Evolutionary conservation across 108 stramenopile species (phyloP).

Genomic region (Fragilariopsis cylindrus): DNA sequence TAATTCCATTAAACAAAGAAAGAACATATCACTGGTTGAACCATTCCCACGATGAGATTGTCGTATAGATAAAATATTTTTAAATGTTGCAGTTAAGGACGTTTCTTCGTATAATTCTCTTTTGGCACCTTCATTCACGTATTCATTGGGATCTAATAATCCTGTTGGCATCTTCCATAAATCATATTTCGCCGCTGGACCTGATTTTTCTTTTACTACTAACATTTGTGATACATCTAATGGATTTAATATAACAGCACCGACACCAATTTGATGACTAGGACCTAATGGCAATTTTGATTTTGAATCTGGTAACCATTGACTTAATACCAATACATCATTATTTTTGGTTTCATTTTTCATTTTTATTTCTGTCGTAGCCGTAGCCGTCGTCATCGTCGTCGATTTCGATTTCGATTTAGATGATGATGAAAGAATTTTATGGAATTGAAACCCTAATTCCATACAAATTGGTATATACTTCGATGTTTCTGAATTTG

Average conservation of each 20-base stretch:
- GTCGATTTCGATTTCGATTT: not conserved
- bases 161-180: conserved; percentile 88
- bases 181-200: conserved; percentile 67
- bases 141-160: conserved; percentile 82
- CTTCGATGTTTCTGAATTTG: conserved; percentile 26
- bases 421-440: not conserved
- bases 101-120: conserved; percentile 84
- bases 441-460: conserved; percentile 71
- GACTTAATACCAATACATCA: conserved; percentile 49
- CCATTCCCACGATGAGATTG: conserved; percentile 51
- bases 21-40: conserved; percentile 70
- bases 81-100: conserved; percentile 50
- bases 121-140: conserved; percentile 70
- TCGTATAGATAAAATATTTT: conserved; percentile 65
- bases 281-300: conserved; percentile 74
- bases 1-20: conserved; percentile 62
- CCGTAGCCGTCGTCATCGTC: not conserved
- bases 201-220: conserved; percentile 71
- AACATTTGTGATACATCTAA: conserved; percentile 61
- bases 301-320: conserved; percentile 63
- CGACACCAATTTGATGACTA: conserved; percentile 81
- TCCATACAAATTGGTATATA: conserved; percentile 31
- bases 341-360: not conserved
- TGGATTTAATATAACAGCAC: conserved; percentile 73
- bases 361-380: not conserved